Base-by-base conservation (phyloP, 2,329 filamentous ascomycete genomes). In the Diaporthe vexans region DNA sequence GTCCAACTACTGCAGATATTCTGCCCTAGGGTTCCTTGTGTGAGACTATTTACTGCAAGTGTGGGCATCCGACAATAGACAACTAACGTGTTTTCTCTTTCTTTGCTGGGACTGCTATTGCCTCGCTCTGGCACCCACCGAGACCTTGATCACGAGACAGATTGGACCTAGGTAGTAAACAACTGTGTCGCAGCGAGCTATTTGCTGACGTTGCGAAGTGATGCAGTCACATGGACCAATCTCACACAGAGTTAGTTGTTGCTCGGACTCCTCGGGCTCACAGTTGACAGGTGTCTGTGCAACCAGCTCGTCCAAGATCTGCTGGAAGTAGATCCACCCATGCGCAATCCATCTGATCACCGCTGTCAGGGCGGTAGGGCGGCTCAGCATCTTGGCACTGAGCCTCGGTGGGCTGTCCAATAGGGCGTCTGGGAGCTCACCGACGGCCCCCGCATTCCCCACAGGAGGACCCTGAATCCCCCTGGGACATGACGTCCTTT, bases 401-500 rank as follows among this genome's bases (percentile, higher is more conserved):
- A 68, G 63, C 63, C 63, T 68, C 63, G 52, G 48, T 68, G 63
- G 63, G 63, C 48, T 54, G 63, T 33, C 63, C 46, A 54, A 68
- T 67, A 40, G 13, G 46, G 63, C 46, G 29, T 26, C 1, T 46
- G 63, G 63, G 40, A 67, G 63, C 21, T 35, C 43, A 35, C 6
- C 46, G 4, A 37, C 48, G 37, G n/a, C n/a, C 40, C 48, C 73
- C 58, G 24, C 69, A 29, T 48, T 61, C 61, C 57, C 73, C 73
- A 68, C 71, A 75, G 51, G 48, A 73, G 63, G 71, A 73, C 71
- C 73, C 71, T 73, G 57, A 51, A 58, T 29, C 56, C 48, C 48
- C 63, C 37, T 67, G 61, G 43, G 61, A 71, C 72, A 73, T 75
- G 71, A 75, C 72, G 74, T 74, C 69, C 65, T 35, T 35, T n/a